Percentiles rank a stretch among this genome's conserved stretches.
phyloP scores from a whole-genome alignment of 345 rosid genomes.

The Eucalyptus cloeziana region DNA sequence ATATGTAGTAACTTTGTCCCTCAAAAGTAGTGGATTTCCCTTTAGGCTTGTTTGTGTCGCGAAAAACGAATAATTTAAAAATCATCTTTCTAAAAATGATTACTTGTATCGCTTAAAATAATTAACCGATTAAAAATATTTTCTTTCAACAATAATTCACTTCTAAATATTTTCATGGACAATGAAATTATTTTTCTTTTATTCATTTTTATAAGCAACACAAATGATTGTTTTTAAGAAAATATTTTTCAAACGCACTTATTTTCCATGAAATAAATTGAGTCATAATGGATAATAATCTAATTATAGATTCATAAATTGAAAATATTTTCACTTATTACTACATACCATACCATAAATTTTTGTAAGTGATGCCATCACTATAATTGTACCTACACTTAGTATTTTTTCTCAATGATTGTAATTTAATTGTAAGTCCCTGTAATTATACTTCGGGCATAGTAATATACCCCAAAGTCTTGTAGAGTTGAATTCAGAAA shows the following conservation, averaged over 20 bases:
- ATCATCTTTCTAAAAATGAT: too few species aligned
- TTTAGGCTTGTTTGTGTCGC: not conserved
- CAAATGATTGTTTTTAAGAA: accelerated
- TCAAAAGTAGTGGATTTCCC: too few species aligned
- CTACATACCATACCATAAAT: not conserved
- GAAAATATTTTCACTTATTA: not conserved
- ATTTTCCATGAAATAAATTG: too few species aligned
- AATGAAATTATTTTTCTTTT: too few species aligned
- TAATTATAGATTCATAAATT: not conserved
- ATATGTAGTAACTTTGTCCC: not conserved
- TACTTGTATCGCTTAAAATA: not conserved
- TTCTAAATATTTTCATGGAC: not conserved
- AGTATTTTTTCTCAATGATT: not conserved
- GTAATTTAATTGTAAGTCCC: not conserved
- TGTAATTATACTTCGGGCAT: accelerated
- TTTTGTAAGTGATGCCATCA: not conserved
- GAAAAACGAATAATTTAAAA: too few species aligned
- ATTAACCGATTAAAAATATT: too few species aligned
- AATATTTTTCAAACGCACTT: too few species aligned
- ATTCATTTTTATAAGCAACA: too few species aligned
- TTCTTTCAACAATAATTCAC: not conserved
- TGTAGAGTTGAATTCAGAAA: not conserved
- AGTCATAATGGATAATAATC: not conserved
- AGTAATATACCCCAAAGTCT: not conserved
- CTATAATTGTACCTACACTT: not conserved